Conservation (phyloP, 306 rosid genomes). For the Crotalaria pallida region DNA sequence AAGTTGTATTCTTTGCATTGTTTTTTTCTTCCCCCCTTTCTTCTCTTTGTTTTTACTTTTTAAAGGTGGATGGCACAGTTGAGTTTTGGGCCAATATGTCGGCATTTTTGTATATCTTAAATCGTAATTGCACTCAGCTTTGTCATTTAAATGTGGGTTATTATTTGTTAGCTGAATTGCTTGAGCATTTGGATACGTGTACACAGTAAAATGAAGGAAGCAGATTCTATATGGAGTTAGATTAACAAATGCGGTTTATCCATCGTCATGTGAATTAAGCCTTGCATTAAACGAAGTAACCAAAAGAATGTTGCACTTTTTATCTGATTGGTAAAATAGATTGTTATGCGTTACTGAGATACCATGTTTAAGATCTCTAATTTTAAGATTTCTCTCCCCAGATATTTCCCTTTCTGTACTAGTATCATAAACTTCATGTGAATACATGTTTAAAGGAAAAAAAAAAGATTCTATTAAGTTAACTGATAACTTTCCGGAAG, state of each 20-base stretch:
- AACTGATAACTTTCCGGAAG: neutral
- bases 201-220: neutral
- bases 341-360: neutral
- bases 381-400: neutral
- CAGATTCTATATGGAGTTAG: neutral
- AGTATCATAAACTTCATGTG: neutral
- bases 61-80: slow-evolving; percentile 23
- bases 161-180: slow-evolving; percentile 4
- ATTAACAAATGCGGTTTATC: neutral
- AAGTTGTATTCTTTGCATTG: slow-evolving; percentile 28
- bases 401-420: neutral
- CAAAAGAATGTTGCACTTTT: neutral
- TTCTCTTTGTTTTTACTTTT: slow-evolving; percentile 4
- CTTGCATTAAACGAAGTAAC: neutral
- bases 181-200: neutral
- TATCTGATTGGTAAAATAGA: neutral
- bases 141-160: neutral
- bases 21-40: neutral
- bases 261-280: neutral
- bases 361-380: neutral
- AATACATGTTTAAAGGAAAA: no score
- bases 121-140: neutral
- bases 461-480: no score
- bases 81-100: slow-evolving; percentile 20
- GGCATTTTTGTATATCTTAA: slow-evolving; percentile 18